Base-by-base conservation (phyloP, 225 moss, liverwort and hornwort genomes). In the Pleurozium schreberi region DNA sequence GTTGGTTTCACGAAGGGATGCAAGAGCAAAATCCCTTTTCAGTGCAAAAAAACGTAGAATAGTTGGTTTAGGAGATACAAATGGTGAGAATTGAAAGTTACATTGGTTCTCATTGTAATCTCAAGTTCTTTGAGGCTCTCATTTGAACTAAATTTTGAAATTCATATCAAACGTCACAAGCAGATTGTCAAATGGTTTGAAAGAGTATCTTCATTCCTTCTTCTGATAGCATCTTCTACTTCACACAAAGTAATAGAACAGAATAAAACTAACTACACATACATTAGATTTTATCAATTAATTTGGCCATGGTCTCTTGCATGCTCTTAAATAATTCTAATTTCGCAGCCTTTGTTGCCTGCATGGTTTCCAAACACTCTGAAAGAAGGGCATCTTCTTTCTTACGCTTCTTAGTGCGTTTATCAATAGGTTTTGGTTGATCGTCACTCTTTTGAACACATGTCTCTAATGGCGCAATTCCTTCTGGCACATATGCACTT, bases 31-130 rank as follows among this genome's bases (percentile, higher is more conserved):
- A 69, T 25, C 40, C 13, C 25, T 69, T 12, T n/a, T 59, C 59
- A 59, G 12, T 69, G 68, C 68, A 3, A 40, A 40, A 69, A 69
- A 40, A 5, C 0, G 6, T 23, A 69, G 40, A 14, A 2, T 42
- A 69, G 40, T 1, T 40, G 2, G 25, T 69, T 4, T 3, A 0
- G 2, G 3, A 40, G 4, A 40, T 25, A 40, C 2, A 7, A 1
- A 13, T 42, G 10, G 14, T 42, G 42, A 70, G 0, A 42, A 70
- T 8, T 42, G 42, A 70, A 0, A 26, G 1, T 13, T 42, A 70
- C 5, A 25, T 14, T 4, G 3, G 23, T 70, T 4, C 8, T 25
- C 40, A 23, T 4, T 40, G 25, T 25, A 2, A 15, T 71, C 3
- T 25, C 8, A 69, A 40, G 5, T 69, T 69, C 13, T 25, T 25